Base-by-base conservation (phyloP, 805 yeast species). In the Dipodascus geniculatus region DNA sequence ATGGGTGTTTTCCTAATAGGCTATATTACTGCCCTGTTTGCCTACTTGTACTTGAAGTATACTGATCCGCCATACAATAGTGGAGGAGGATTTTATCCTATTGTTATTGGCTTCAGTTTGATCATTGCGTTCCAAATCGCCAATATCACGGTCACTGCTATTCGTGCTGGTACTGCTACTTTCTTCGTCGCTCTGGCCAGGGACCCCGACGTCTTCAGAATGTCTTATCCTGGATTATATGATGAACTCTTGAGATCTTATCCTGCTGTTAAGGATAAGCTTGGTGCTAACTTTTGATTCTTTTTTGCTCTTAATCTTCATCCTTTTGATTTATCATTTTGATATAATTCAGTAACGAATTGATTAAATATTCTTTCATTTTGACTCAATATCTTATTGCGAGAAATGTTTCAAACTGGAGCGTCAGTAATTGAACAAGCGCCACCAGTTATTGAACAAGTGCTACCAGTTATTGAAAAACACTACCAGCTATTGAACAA, bases 171-270 rank as follows among this genome's bases (percentile, higher is more conserved):
- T 11, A 80, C 82, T 9, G 80, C 90, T 22, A 85, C 96, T 0
- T 83, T 90, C 65, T 83, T 88, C 67, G 83, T 90, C 49, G 89
- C 93, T 0, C 73, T 87, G 62, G 87, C 90, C 14, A 79, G 81
- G 61, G 90, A 87, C 60, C 96, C 97, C 0, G 95, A 87, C 61
- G 80, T 85, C 4, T 83, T 85, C 73, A 81, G 79, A 63, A 74
- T 76, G 70, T 77, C 85, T 48, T 83, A 88, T 64, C 88, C 95
- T 38, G 77, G 77, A 17, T 68, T 80, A 56, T 85, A 82, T 62
- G 81, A 83, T 56, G 81, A 76, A 60, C 74, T 84, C 23, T 80
- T 83, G 60, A 69, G 76, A 57, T 75, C 80, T 48, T 85, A 85
- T 64, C 90, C 90, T 2, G 77, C 81, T 55, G 89, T 84, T 2